A percentile compares a stretch with the other conserved stretches of the same genome.
Conservation (phyloP, 305 asterid species). For the Ajuga reptans region DNA sequence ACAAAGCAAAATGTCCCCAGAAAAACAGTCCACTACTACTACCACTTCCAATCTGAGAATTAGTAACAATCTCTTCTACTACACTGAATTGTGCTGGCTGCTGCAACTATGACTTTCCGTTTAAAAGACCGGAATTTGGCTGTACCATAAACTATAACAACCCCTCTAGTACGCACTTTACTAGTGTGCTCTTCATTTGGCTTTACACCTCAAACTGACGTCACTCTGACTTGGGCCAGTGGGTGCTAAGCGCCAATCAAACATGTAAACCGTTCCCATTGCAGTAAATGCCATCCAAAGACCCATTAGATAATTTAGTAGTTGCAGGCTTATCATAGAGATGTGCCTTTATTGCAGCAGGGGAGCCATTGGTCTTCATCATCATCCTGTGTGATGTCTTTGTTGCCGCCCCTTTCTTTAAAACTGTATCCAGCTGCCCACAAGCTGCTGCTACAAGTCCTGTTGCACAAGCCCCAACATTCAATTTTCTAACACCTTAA, state of each 20-base stretch:
- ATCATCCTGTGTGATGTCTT: constrained; percentile 26
- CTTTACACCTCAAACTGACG: constrained; percentile 28
- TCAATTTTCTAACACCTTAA: background rate
- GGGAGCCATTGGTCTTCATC: constrained; percentile 45
- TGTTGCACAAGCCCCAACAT: constrained; percentile 23
- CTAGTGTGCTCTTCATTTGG: background rate
- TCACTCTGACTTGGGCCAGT: background rate
- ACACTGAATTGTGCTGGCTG: constrained; percentile 16
- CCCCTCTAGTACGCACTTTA: constrained; percentile 24
- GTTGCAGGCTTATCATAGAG: constrained; percentile 33
- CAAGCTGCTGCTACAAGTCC: constrained; percentile 77
- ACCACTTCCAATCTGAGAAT: background rate
- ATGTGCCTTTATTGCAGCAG: constrained; percentile 36
- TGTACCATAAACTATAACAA: constrained; percentile 23
- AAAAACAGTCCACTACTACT: background rate
- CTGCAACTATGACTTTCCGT: constrained; percentile 44
- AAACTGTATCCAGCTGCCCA: constrained; percentile 56
- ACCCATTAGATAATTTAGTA: constrained; percentile 51
- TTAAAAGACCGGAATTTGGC: constrained; percentile 55
- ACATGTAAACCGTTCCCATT: constrained; percentile 75
- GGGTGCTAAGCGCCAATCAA: constrained; percentile 22
- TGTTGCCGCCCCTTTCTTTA: constrained; percentile 34
- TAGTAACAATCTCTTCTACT: constrained; percentile 1
- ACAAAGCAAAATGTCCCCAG: background rate
- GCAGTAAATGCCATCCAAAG: constrained; percentile 52